These are phyloP conservation scores for Croton setiger DNA, from an alignment of 441 rosid genomes.

Conservation along the genomic window DNA sequence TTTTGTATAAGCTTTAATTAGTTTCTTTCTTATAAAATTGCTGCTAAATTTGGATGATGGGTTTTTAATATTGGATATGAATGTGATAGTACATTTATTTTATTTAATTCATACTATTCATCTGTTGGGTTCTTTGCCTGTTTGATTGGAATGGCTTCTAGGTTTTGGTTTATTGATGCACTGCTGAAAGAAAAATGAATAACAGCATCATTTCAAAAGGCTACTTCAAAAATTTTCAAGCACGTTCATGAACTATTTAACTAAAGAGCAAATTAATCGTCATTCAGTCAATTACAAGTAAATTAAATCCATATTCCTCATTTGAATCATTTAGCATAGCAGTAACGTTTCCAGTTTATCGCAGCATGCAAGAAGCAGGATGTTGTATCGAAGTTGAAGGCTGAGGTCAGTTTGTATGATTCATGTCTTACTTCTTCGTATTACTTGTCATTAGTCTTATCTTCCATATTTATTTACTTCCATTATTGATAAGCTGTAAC, in stretches of 20 bases:
- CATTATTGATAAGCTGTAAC: neutral
- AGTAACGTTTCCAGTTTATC: conserved; percentile 10
- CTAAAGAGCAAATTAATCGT: too few relatives aligned
- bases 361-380: conserved; percentile 82
- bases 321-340: too few relatives aligned
- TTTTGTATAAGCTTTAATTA: conserved; percentile 3
- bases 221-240: too few relatives aligned
- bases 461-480: neutral
- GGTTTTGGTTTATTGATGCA: too few relatives aligned
- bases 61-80: neutral
- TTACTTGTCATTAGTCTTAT: neutral
- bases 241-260: too few relatives aligned
- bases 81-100: neutral
- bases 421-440: neutral
- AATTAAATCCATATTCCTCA: too few relatives aligned
- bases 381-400: conserved; percentile 58
- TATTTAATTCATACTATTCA: too few relatives aligned
- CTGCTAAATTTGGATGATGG: neutral
- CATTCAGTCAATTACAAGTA: too few relatives aligned
- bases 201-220: too few relatives aligned
- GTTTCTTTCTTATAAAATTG: neutral
- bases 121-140: too few relatives aligned
- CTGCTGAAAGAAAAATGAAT: too few relatives aligned
- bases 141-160: too few relatives aligned
- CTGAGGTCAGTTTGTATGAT: conserved; percentile 58